A percentile compares a stretch with the other conserved stretches of the same genome.
These are phyloP conservation scores for Flaveria bidentis DNA, from an alignment of 129 eudicot species.

Conservation along the genomic window DNA sequence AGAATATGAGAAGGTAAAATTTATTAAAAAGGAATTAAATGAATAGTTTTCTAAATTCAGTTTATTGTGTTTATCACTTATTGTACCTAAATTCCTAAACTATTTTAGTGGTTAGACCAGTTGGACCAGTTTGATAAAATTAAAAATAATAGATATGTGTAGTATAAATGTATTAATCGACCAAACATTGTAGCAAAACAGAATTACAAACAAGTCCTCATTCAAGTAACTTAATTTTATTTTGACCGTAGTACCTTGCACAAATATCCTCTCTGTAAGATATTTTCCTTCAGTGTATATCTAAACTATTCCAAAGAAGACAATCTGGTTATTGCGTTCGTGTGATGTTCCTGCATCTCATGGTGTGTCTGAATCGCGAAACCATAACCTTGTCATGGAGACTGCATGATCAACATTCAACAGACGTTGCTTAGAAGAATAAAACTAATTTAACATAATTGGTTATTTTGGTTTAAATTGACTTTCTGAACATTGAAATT, in stretches of 20 bases:
- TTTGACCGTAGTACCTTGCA: not conserved
- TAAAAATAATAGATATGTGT: not conserved
- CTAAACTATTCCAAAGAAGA: no score
- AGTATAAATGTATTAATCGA: not conserved
- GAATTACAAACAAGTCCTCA: conserved; percentile 7
- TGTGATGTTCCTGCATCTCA: conserved; percentile 5
- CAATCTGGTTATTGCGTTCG: not conserved
- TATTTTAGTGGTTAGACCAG: not conserved
- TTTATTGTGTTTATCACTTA: not conserved
- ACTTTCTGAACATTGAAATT: not conserved
- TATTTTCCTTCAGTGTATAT: not conserved
- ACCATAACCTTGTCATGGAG: conserved; percentile 19
- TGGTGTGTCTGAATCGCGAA: not conserved
- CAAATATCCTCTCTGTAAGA: not conserved
- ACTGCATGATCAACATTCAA: conserved; percentile 27
- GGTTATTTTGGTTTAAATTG: conserved; percentile 4
- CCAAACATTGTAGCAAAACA: not conserved
- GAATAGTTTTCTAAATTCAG: not conserved
- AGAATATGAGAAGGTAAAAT: not conserved
- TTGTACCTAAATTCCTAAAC: not conserved
- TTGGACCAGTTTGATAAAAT: not conserved
- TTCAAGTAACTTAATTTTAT: conserved; percentile 9
- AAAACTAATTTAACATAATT: not conserved
- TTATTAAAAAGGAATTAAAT: not conserved
- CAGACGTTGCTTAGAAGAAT: not conserved